Evolutionary conservation across 2,329 filamentous ascomycete genomes (phyloP).

Genomic region (Microcera coccophila): DNA sequence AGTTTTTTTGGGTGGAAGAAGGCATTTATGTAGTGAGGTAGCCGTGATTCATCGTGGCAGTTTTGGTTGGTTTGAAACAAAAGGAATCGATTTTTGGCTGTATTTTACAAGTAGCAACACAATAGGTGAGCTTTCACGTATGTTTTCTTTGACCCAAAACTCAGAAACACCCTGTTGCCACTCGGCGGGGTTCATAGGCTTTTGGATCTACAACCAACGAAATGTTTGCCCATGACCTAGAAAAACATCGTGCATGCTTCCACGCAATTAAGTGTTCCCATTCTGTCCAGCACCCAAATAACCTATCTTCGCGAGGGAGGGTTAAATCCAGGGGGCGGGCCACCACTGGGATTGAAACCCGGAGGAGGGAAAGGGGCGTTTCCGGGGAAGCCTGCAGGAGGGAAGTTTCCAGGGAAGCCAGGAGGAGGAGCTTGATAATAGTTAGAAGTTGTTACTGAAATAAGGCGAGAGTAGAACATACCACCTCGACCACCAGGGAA

Average conservation of each 20-base stretch:
- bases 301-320: constrained; percentile 59
- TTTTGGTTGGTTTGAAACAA: neutral
- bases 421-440: constrained; percentile 40
- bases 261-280: no score
- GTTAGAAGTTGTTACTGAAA: constrained; percentile 30
- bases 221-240: no score
- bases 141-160: no score
- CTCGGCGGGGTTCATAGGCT: no score
- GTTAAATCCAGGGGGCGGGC: constrained; percentile 69
- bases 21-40: neutral
- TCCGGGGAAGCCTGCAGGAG: constrained; percentile 46
- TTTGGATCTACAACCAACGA: no score
- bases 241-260: no score
- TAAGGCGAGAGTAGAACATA: constrained; percentile 36
- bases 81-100: no score
- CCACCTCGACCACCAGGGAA: constrained; percentile 50
- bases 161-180: no score
- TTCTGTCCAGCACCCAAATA: no score
- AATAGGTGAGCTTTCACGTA: no score
- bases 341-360: constrained; percentile 47
- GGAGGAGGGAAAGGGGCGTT: constrained; percentile 38
- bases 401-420: constrained; percentile 44
- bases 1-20: neutral
- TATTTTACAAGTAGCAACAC: no score
- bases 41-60: neutral